Evolutionary conservation across 345 rosid species (phyloP).

Genomic region (Hypericum androsaemum): DNA sequence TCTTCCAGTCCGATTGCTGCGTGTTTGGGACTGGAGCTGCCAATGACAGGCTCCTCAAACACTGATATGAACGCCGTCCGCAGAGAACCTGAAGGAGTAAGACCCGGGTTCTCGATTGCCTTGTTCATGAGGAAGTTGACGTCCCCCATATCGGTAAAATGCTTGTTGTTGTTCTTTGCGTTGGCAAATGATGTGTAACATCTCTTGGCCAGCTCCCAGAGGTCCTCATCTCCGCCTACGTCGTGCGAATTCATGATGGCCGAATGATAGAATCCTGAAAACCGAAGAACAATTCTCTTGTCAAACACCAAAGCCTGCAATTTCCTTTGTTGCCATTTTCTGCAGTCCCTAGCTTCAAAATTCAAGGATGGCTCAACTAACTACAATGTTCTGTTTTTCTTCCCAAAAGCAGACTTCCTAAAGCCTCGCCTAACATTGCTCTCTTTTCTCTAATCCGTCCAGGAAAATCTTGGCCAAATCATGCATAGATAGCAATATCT

Average conservation of each 20-base stretch:
- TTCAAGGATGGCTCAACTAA: too few species aligned
- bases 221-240: conserved; percentile 33
- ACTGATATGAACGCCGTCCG: conserved; percentile 59
- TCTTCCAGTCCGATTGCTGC: conserved; percentile 39
- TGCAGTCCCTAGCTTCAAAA: too few species aligned
- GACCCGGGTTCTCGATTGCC: conserved; percentile 68
- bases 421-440: too few species aligned
- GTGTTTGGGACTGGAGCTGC: conserved; percentile 16
- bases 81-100: conserved; percentile 56
- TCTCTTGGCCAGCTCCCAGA: conserved; percentile 63
- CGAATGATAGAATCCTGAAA: conserved; percentile 68
- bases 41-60: conserved; percentile 53
- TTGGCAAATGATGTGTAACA: conserved; percentile 33
- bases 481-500: too few species aligned
- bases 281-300: background rate
- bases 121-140: conserved; percentile 70
- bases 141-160: conserved; percentile 67
- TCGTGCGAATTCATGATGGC: conserved; percentile 64
- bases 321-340: background rate
- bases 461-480: too few species aligned
- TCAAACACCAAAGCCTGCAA: background rate
- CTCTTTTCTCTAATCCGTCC: too few species aligned
- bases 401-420: too few species aligned
- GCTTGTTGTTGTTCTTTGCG: conserved; percentile 54
- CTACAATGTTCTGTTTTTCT: too few species aligned